Evolutionary conservation across 331 rosid species (phyloP), one percentile per base, ranked within the genome.

Genomic region (Quercus lobata): DNA sequence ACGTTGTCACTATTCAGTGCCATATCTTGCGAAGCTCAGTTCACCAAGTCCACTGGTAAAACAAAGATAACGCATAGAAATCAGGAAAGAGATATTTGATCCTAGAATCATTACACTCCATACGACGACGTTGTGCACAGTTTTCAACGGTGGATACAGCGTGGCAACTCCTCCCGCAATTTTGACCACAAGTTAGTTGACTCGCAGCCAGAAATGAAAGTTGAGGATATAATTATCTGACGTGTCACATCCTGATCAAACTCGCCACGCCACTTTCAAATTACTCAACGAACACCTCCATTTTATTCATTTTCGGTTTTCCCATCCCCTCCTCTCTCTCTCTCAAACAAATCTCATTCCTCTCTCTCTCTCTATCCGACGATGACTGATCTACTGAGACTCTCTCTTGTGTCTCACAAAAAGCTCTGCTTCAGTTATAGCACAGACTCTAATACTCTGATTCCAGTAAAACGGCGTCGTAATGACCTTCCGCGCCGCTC

Each of bases 351-450:
- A 44, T 44, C 53, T 44, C 14, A 44, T 46, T 7, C 10, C 85
- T 37, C 54, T 16, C 24, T 53, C 74, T 29, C 52, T 73, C 52
- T 5, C 8, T 27, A 22, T 5, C 8, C 57, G 41, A 91, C 90
- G 96, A 78, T 87, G 11, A 71, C 91, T 63, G 73, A 79, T 85
- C 83, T 89, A 8, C 78, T 92, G 10, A 83, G 34, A 4, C 57
- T 86, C 49, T 78, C 88, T 57, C 84, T 81, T 75, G 80, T 78
- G 52, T 62, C 87, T 55, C 86, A 74, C 57, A 87, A 89, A 1
- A 85, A 81, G 41, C 86, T 79, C 76, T 72, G 73, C 60, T 84
- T 82, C 84, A 81, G 53, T 66, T 60, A 35, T 73, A 30, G 87
- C 44, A 14, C 83, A 82, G 88, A 32, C 49, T 74, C 76, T 34